Percentiles rank a stretch among this genome's conserved stretches.
phyloP scores from a whole-genome alignment of 2,329 filamentous ascomycete species.

The Phyllosticta capitalensis region DNA sequence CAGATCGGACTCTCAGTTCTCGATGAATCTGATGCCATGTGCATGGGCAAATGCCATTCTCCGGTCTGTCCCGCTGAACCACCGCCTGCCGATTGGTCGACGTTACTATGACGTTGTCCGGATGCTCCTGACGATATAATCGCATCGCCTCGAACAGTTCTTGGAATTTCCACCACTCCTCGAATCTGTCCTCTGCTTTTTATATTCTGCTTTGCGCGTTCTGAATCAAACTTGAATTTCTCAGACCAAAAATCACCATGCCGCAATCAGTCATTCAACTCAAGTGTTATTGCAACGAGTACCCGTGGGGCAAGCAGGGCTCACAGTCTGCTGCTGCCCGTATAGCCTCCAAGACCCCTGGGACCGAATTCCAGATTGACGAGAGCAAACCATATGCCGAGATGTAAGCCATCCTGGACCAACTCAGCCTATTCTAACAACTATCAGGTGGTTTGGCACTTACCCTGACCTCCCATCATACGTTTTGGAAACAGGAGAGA shows the following conservation, averaged over 20 bases:
- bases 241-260: constrained; percentile 28
- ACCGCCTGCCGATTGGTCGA: constrained; percentile 4
- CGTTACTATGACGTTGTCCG: constrained; percentile 11
- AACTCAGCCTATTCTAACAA: background rate
- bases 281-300: constrained; percentile 49
- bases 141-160: background rate
- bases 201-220: background rate
- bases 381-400: constrained; percentile 55
- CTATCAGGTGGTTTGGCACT: constrained; percentile 58
- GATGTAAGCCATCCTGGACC: constrained; percentile 27
- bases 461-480: constrained; percentile 57
- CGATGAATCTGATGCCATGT: background rate
- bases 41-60: background rate
- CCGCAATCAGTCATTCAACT: constrained; percentile 44
- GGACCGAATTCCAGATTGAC: constrained; percentile 53
- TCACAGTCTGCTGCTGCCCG: constrained; percentile 55
- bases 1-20: background rate
- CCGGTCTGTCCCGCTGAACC: background rate
- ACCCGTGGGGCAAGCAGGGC: constrained; percentile 63
- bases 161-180: background rate
- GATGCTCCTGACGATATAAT: background rate
- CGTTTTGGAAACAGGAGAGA: constrained; percentile 51
- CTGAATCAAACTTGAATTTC: background rate
- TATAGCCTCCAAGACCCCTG: constrained; percentile 56
- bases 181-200: constrained; percentile 11